A percentile compares a stretch with the other conserved stretches of the same genome.
These are phyloP conservation scores for Diaporthe ampelina DNA, from an alignment of 2,329 filamentous ascomycete species.

Conservation along the genomic window DNA sequence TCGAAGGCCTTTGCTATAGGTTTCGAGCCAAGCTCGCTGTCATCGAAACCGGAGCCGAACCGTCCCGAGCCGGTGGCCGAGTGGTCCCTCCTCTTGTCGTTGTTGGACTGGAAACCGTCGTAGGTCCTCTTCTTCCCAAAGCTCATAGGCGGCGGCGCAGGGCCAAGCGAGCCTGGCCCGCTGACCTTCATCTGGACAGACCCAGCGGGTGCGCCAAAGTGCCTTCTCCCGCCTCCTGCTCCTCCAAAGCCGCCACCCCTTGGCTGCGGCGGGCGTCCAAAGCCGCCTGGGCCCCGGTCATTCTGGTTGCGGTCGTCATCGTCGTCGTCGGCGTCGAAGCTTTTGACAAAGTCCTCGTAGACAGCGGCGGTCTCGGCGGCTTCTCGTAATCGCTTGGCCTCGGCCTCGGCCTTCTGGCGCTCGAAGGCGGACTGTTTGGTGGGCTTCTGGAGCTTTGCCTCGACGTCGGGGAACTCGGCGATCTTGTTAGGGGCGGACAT, in stretches of 20 bases:
- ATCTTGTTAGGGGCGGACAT: constrained; percentile 66
- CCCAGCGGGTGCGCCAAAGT: constrained; percentile 72
- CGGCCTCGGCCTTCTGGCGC: constrained; percentile 87
- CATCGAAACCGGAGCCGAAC: constrained; percentile 56
- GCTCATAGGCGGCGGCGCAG: constrained; percentile 62
- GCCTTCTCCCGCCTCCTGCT: constrained; percentile 60
- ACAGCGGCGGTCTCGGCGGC: constrained; percentile 89
- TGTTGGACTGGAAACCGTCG: constrained; percentile 59
- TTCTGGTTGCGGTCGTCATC: constrained; percentile 52
- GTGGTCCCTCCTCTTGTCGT: constrained; percentile 49
- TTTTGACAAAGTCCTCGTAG: constrained; percentile 89
- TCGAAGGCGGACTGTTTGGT: constrained; percentile 91
- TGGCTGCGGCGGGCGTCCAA: constrained; percentile 41
- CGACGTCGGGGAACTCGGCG: constrained; percentile 77
- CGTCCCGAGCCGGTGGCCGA: constrained; percentile 49
- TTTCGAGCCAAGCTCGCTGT: constrained; percentile 47
- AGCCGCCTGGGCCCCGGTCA: constrained; percentile 28
- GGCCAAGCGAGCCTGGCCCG: constrained; percentile 74
- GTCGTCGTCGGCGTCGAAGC: constrained; percentile 74
- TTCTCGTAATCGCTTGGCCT: constrained; percentile 88
- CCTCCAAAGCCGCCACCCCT: constrained; percentile 42
- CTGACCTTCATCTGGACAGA: constrained; percentile 64
- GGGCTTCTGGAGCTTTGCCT: constrained; percentile 83
- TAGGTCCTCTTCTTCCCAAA: constrained; percentile 69
- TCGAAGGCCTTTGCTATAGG: constrained; percentile 80